These are phyloP conservation scores for Aspergillus novoparasiticus DNA, from an alignment of 2,329 filamentous ascomycete species.

Conservation along the genomic window DNA sequence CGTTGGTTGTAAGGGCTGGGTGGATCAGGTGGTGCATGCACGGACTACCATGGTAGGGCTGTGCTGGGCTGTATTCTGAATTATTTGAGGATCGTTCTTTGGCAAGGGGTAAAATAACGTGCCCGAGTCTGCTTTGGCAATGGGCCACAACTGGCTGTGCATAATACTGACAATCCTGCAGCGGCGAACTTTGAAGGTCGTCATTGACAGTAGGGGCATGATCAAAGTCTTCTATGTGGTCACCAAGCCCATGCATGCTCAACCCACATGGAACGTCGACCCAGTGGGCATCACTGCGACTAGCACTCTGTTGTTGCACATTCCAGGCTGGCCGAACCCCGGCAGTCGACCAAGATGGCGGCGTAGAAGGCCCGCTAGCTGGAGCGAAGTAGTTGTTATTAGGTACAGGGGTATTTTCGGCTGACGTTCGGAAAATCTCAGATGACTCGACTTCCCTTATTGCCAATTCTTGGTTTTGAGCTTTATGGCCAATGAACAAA, in stretches of 20 bases:
- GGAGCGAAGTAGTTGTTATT: constrained; percentile 8
- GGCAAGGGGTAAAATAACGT: background rate
- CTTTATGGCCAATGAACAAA: background rate
- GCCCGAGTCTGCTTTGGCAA: constrained; percentile 3
- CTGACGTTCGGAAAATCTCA: constrained; percentile 5
- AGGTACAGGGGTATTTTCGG: constrained; percentile 5
- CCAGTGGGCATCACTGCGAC: constrained; percentile 5
- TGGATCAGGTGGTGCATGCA: constrained; percentile 5
- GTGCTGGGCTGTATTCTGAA: background rate
- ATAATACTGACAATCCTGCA: background rate
- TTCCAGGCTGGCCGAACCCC: constrained; percentile 7
- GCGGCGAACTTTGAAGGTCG: constrained; percentile 7
- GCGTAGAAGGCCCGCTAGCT: constrained; percentile 1
- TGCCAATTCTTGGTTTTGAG: constrained; percentile 11
- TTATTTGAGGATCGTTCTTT: background rate
- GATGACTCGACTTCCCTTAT: background rate
- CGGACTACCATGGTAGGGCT: background rate
- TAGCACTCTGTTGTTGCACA: constrained; percentile 3
- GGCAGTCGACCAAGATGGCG: constrained; percentile 12
- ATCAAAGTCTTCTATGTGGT: background rate
- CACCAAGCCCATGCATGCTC: constrained; percentile 2
- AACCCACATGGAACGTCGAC: background rate
- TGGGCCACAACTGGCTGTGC: constrained; percentile 6
- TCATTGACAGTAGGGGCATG: constrained; percentile 3
- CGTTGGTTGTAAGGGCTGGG: background rate